These are phyloP conservation scores for Backusella tuberculispora DNA, from an alignment of 192 early-diverging fungal species.

Conservation along the genomic window DNA sequence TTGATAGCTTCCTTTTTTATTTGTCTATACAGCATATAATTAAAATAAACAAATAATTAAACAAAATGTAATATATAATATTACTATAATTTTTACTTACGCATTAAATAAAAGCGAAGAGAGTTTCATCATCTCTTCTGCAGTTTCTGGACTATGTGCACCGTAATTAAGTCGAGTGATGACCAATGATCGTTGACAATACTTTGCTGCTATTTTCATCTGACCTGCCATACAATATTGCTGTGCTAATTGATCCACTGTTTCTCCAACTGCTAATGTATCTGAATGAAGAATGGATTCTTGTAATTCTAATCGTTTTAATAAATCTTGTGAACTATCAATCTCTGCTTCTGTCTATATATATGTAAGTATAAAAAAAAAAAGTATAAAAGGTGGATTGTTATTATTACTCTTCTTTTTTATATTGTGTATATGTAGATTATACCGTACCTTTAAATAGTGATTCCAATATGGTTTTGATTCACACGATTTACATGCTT, in stretches of 20 bases:
- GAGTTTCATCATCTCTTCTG: slow-evolving; percentile 38
- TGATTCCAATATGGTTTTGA: neutral
- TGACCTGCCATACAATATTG: neutral
- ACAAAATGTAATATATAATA: neutral
- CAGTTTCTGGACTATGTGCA: slow-evolving; percentile 13
- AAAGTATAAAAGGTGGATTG: neutral
- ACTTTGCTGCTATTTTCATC: slow-evolving; percentile 5
- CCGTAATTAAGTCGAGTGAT: slow-evolving; percentile 21
- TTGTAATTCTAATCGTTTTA: slow-evolving; percentile 12
- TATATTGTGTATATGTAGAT: neutral
- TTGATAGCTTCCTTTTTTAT: slow-evolving; percentile 15
- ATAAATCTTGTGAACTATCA: neutral
- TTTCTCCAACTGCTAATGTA: slow-evolving; percentile 11
- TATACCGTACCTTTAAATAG: slow-evolving; percentile 3
- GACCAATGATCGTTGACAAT: slow-evolving; percentile 18
- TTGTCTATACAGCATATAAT: neutral
- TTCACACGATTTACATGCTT: neutral
- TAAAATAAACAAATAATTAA: neutral
- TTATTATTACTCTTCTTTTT: neutral
- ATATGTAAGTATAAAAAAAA: neutral
- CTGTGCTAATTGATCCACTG: slow-evolving; percentile 21
- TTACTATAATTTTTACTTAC: neutral
- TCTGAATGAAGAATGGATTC: slow-evolving; percentile 20
- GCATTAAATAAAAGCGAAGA: slow-evolving; percentile 22
- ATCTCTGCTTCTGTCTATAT: slow-evolving; percentile 12